Conservation (phyloP, 495 filamentous ascomycete genomes). For the Xylaria curta region DNA sequence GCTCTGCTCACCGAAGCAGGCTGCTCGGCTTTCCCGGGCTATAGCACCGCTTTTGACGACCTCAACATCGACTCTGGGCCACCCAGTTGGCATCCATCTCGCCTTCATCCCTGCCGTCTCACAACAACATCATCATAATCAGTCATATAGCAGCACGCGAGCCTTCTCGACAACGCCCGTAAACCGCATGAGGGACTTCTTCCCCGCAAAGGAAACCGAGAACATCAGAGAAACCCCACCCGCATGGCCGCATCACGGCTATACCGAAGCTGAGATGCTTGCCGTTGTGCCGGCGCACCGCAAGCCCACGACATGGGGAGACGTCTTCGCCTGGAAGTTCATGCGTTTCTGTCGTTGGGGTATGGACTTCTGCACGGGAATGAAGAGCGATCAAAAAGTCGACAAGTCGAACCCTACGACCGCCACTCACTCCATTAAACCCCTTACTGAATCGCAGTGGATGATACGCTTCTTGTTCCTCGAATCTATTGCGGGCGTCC, state of each 20-base stretch:
- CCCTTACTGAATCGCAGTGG: slow-evolving; percentile 57
- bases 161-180: slow-evolving; percentile 51
- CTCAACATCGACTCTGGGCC: slow-evolving; percentile 16
- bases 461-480: slow-evolving; percentile 88
- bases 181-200: slow-evolving; percentile 52
- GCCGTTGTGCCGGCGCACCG: slow-evolving; percentile 50
- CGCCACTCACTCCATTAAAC: slow-evolving; percentile 48
- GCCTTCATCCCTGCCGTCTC: slow-evolving; percentile 28
- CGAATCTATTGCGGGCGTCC: slow-evolving; percentile 92
- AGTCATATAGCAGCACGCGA: slow-evolving; percentile 29
- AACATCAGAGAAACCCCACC: slow-evolving; percentile 58
- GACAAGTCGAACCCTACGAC: slow-evolving; percentile 56
- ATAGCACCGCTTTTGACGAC: slow-evolving; percentile 34
- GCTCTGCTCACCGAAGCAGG: slow-evolving; percentile 45
- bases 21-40: slow-evolving; percentile 40
- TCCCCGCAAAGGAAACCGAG: slow-evolving; percentile 53
- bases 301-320: slow-evolving; percentile 44
- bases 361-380: slow-evolving; percentile 55
- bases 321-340: slow-evolving; percentile 56
- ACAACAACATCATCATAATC: slow-evolving; percentile 15
- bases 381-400: slow-evolving; percentile 50
- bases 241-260: slow-evolving; percentile 74
- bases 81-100: slow-evolving; percentile 33
- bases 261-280: slow-evolving; percentile 54
- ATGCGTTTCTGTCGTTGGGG: slow-evolving; percentile 49